Evolutionary conservation across 2,329 filamentous ascomycete species (phyloP).

Genomic region (Aspergillus alliaceus): DNA sequence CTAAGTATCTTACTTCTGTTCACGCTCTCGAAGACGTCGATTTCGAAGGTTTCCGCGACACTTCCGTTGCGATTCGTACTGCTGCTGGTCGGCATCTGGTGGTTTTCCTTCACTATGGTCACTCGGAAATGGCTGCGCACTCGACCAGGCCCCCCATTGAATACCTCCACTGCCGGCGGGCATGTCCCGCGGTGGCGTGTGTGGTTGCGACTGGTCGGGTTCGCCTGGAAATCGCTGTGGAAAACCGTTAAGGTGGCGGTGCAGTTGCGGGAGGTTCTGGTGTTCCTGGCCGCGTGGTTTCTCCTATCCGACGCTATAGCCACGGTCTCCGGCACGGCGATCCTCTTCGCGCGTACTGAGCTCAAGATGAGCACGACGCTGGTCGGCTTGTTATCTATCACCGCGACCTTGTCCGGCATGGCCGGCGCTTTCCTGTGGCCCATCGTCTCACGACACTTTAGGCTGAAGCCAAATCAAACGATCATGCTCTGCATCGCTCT

Average conservation of each 20-base stretch:
- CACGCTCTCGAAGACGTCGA: constrained; percentile 37
- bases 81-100: constrained; percentile 82
- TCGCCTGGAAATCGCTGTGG: constrained; percentile 80
- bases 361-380: constrained; percentile 80
- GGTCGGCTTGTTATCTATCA: constrained; percentile 83
- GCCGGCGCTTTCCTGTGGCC: constrained; percentile 84
- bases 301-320: constrained; percentile 86
- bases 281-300: constrained; percentile 88
- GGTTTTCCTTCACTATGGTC: constrained; percentile 82
- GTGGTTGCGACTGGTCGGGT: constrained; percentile 69
- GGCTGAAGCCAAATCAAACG: constrained; percentile 73
- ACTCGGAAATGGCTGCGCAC: constrained; percentile 78
- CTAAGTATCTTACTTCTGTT: constrained; percentile 74
- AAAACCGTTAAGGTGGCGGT: constrained; percentile 72
- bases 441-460: constrained; percentile 66
- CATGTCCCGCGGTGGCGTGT: constrained; percentile 37
- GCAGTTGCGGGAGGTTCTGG: constrained; percentile 69
- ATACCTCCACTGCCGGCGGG: constrained; percentile 15
- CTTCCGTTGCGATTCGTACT: constrained; percentile 80
- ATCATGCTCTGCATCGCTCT: constrained; percentile 83
- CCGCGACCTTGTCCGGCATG: constrained; percentile 77
- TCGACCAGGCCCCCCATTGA: constrained; percentile 73
- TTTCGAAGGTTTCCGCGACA: constrained; percentile 64
- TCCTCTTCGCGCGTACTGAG: constrained; percentile 87
- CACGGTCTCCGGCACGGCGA: constrained; percentile 85